Evolutionary conservation across 371 early-diverging fungal genomes (phyloP).

Genomic region (Mucor piriformis): DNA sequence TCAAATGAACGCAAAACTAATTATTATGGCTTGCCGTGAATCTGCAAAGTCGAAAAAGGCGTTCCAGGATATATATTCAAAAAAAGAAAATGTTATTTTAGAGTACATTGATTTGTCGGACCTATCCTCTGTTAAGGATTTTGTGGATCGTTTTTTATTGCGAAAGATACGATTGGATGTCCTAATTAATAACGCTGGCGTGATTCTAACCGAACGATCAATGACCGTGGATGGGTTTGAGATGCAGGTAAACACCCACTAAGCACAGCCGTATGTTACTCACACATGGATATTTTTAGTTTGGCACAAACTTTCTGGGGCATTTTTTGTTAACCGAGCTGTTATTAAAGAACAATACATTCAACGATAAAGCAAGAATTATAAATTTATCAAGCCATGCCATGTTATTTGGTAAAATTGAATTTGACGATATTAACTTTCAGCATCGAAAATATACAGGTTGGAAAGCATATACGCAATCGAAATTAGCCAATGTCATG

Average conservation of each 20-base stretch:
- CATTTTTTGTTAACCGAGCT: slow-evolving; percentile 47
- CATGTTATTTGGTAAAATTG: slow-evolving; percentile 25
- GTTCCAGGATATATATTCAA: slow-evolving; percentile 6
- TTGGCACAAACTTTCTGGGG: slow-evolving; percentile 73
- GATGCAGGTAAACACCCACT: slow-evolving; percentile 38
- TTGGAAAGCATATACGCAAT: slow-evolving; percentile 46
- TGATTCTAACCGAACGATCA: slow-evolving; percentile 35
- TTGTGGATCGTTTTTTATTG: slow-evolving; percentile 5
- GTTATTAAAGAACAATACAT: slow-evolving; percentile 9
- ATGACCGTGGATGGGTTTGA: slow-evolving; percentile 66
- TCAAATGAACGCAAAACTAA: slow-evolving; percentile 13
- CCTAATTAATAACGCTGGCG: slow-evolving; percentile 64
- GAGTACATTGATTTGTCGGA: slow-evolving; percentile 23
- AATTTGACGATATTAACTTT: slow-evolving; percentile 35
- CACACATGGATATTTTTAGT: slow-evolving; percentile 24
- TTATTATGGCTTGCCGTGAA: slow-evolving; percentile 26
- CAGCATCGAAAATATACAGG: slow-evolving; percentile 7
- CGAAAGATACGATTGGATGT: slow-evolving; percentile 40
- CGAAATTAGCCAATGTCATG: slow-evolving; percentile 72
- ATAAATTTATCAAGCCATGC: slow-evolving; percentile 37
- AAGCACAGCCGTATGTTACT: no score
- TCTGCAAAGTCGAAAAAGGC: slow-evolving; percentile 20
- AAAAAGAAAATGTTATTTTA: neutral
- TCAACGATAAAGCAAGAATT: slow-evolving; percentile 45
- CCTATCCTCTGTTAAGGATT: slow-evolving; percentile 11